Base-by-base conservation (phyloP, 805 yeast species). In the Komagataella mondaviorum region DNA sequence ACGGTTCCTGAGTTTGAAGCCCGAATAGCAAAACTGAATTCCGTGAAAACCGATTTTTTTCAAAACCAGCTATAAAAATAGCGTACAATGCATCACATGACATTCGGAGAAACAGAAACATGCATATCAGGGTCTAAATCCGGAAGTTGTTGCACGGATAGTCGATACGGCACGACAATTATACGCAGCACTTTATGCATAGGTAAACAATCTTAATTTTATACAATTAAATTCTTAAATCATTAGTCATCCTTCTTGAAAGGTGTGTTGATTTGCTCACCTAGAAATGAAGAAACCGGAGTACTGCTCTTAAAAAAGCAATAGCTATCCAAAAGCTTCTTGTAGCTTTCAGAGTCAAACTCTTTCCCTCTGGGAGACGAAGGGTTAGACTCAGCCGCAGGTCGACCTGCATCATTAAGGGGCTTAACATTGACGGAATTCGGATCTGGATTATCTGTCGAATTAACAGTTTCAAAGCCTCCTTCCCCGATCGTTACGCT, bases 261-360 rank as follows among this genome's bases (percentile, higher is more conserved):
- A 8, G 39, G 39, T 30, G 39, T 30, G 14, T 30, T 30, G 39
- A 30, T 30, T 30, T 30, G 39, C 24, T 61, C 58, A 10, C 23
- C 51, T 43, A 64, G 56, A 52, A 63, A 58, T 12, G 69, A 60
- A 1, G 68, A 62, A 2, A 65, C 65, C 1, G 69, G 61, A 6
- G 60, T 59, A 8, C 70, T 69, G 6, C 74, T 63, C 53, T 71
- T 66, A 57, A 76, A 81, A 57, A 82, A 82, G 56, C 88, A 82
- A 58, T 78, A 82, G 24, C 76, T 73, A 49, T 80, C 80, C 50
- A 82, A 63, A 18, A 81, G 63, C 53, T 80, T 78, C 55, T 76
- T 73, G 58, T 81, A 81, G 1, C 80, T 68, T 56, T 74, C 71
- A 4, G 83, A 73, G 56, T 77, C 70, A 51, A 75, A 63, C 12